Evolutionary conservation across 768 basidiomycete genomes (phyloP).

Genomic region (Pisolithus marmoratus): DNA sequence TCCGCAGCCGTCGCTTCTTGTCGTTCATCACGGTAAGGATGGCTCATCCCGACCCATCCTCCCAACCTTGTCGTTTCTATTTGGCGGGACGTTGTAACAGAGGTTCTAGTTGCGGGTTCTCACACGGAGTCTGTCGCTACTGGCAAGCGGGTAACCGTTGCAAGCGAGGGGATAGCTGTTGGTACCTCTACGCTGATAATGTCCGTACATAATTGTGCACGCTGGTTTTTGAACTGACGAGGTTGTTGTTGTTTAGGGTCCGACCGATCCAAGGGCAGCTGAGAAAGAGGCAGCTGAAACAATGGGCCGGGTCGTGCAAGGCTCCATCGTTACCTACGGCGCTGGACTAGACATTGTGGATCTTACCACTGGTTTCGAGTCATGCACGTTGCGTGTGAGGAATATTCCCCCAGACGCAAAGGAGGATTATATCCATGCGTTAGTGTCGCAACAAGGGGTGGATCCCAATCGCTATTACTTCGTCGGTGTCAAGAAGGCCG

Average conservation of each 20-base stretch:
- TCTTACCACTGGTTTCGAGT: slow-evolving; percentile 47
- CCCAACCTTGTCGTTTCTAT: too few relatives aligned
- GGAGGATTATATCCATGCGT: slow-evolving; percentile 33
- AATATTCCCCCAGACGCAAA: slow-evolving; percentile 39
- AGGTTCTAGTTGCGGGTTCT: too few relatives aligned
- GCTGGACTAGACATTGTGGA: slow-evolving; percentile 43
- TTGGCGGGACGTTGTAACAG: too few relatives aligned
- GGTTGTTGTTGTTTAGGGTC: too few relatives aligned
- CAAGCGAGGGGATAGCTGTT: background rate
- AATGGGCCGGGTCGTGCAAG: slow-evolving; percentile 29
- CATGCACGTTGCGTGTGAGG: slow-evolving; percentile 40
- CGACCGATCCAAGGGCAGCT: too few relatives aligned
- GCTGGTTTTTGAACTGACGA: too few relatives aligned
- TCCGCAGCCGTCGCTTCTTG: too few relatives aligned
- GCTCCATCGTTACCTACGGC: slow-evolving; percentile 43
- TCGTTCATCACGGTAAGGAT: too few relatives aligned
- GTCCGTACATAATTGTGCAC: slow-evolving; percentile 8
- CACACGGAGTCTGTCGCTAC: too few relatives aligned
- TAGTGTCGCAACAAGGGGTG: slow-evolving; percentile 42
- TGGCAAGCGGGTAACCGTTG: background rate
- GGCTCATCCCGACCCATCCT: too few relatives aligned
- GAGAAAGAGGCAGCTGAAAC: too few relatives aligned
- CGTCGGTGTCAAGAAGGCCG: slow-evolving; percentile 24
- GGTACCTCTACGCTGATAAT: background rate
- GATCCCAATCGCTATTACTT: slow-evolving; percentile 30